These are phyloP conservation scores for Pseudogymnoascus sp. DNA, from an alignment of 2,329 filamentous ascomycete species.

Conservation along the genomic window DNA sequence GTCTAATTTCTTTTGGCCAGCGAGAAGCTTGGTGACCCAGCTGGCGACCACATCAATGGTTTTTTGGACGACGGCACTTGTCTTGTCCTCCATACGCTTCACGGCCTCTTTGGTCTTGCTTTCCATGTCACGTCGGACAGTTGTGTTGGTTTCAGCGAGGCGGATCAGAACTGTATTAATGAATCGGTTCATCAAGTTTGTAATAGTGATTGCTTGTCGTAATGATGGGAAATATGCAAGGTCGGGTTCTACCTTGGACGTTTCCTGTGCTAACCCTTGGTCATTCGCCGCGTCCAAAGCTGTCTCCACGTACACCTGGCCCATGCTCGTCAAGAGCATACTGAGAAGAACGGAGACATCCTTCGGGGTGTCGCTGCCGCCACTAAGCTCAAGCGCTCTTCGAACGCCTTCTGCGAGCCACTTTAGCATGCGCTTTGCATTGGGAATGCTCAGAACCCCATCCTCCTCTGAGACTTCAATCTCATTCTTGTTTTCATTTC, in stretches of 20 bases:
- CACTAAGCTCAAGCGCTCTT: conserved; percentile 80
- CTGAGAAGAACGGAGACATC: conserved; percentile 81
- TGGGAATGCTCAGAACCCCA: conserved; percentile 70
- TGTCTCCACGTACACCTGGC: conserved; percentile 67
- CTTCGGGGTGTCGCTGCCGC: conserved; percentile 81
- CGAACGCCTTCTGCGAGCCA: conserved; percentile 96
- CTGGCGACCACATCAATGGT: conserved; percentile 57
- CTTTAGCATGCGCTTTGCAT: conserved; percentile 94
- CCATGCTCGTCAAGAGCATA: conserved; percentile 78
- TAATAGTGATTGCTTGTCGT: conserved; percentile 75
- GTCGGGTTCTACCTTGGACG: conserved; percentile 75
- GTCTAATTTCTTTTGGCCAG: conserved; percentile 61
- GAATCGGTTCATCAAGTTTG: conserved; percentile 88
- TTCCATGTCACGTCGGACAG: conserved; percentile 66
- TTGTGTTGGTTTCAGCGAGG: conserved; percentile 81
- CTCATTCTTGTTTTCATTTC: conserved; percentile 70
- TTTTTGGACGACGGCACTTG: conserved; percentile 59
- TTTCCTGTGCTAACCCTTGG: conserved; percentile 67
- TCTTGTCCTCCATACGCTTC: conserved; percentile 57
- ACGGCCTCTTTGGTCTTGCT: conserved; percentile 52
- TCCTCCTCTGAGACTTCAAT: conserved; percentile 89
- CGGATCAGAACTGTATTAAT: conserved; percentile 85
- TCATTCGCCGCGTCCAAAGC: conserved; percentile 63
- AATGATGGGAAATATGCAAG: conserved; percentile 73
- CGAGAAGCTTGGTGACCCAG: conserved; percentile 55